These are phyloP conservation scores for Chalaropsis ovoidea DNA, from an alignment of 2,329 filamentous ascomycete genomes.

Conservation along the genomic window DNA sequence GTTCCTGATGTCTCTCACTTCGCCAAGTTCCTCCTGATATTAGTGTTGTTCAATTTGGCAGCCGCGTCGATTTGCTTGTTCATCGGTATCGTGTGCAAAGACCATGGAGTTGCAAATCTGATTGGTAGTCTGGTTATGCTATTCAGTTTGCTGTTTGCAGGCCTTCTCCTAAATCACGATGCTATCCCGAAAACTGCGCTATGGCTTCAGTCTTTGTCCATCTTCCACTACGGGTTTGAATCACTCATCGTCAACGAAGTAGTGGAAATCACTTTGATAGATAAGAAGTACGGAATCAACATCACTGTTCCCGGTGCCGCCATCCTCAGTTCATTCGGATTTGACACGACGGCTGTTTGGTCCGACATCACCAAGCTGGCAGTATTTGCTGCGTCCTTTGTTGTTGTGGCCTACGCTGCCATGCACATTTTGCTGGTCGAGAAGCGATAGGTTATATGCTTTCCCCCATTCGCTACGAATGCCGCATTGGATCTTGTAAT, in stretches of 20 bases:
- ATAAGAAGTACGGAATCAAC: slow-evolving; percentile 91
- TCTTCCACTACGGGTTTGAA: slow-evolving; percentile 48
- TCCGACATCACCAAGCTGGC: slow-evolving; percentile 69
- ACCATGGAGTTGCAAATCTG: slow-evolving; percentile 81
- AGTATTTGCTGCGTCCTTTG: slow-evolving; percentile 71
- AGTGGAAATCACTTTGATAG: slow-evolving; percentile 73
- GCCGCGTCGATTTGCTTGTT: slow-evolving; percentile 90
- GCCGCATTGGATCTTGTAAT: neutral
- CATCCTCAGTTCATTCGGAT: slow-evolving; percentile 90
- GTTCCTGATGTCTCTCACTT: slow-evolving; percentile 75
- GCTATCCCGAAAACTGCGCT: slow-evolving; percentile 74
- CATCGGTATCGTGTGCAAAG: slow-evolving; percentile 90
- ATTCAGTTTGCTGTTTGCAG: slow-evolving; percentile 89
- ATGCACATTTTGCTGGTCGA: slow-evolving; percentile 94
- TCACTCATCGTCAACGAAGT: slow-evolving; percentile 48
- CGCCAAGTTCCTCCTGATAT: slow-evolving; percentile 78
- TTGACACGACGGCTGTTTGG: slow-evolving; percentile 81
- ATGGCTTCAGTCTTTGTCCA: slow-evolving; percentile 88
- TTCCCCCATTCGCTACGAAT: neutral
- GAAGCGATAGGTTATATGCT: slow-evolving; percentile 40
- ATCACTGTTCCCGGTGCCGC: slow-evolving; percentile 92
- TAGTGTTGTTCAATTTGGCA: slow-evolving; percentile 92
- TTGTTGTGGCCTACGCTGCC: slow-evolving; percentile 76
- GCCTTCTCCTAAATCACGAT: slow-evolving; percentile 86
- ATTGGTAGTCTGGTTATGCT: slow-evolving; percentile 95